Conservation (phyloP, 1,284 basidiomycete species). For the Polyporus tsugae region DNA sequence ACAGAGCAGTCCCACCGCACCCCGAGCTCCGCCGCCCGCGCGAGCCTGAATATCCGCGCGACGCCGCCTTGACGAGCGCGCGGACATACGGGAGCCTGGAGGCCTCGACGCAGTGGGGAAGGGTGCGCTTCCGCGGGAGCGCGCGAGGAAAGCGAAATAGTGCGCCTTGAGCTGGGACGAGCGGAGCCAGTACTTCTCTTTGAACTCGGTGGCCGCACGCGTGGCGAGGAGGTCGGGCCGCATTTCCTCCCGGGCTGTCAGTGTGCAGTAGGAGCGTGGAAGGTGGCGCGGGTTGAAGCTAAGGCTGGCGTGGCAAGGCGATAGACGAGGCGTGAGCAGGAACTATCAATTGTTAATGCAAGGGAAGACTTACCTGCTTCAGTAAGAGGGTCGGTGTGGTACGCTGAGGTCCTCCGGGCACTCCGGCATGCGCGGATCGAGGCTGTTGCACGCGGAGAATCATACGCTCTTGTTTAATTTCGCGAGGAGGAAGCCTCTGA, state of each 20-base stretch:
- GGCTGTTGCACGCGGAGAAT: slow-evolving; percentile 7
- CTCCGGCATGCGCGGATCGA: not conserved
- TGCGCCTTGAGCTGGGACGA: not conserved
- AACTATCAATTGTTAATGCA: not conserved
- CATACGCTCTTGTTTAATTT: slow-evolving; percentile 4
- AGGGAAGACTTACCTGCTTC: not conserved
- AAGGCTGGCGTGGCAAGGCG: not conserved
- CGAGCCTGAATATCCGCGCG: not conserved
- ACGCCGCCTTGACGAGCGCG: slow-evolving; percentile 15
- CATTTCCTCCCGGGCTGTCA: slow-evolving; percentile 12
- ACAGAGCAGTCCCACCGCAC: not conserved
- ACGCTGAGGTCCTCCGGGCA: slow-evolving; percentile 4
- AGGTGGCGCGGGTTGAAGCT: not conserved
- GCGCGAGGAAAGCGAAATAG: not conserved
- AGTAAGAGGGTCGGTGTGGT: not conserved
- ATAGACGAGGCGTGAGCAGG: not conserved
- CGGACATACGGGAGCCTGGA: not conserved
- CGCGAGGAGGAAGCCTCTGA: not conserved
- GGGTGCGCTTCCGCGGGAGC: slow-evolving; percentile 11
- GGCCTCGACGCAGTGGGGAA: slow-evolving; percentile 18
- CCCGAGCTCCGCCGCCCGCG: not conserved
- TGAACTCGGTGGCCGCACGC: too few relatives aligned
- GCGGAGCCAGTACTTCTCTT: too few relatives aligned
- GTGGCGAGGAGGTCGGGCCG: slow-evolving; percentile 7
- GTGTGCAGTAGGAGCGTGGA: not conserved